phyloP scores from a whole-genome alignment of 1,284 basidiomycete genomes.

The Ceraceosorus bombacis region DNA sequence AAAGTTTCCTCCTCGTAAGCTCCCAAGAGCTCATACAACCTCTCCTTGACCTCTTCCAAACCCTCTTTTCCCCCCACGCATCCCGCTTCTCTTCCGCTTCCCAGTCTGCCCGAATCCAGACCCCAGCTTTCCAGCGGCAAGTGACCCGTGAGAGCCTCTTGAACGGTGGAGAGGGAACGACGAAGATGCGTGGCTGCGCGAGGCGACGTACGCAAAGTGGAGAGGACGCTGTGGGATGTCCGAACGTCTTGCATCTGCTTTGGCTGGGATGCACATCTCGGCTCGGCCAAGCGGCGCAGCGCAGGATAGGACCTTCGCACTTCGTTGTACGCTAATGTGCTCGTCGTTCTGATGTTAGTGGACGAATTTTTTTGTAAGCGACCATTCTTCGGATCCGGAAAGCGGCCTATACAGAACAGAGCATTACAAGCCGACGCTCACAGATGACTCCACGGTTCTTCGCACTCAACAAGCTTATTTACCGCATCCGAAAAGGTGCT shows the following conservation, averaged over 20 bases:
- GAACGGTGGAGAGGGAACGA: slow-evolving; percentile 1
- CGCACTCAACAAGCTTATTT: too few species aligned
- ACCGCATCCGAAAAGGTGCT: too few species aligned
- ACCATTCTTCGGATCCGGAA: too few species aligned
- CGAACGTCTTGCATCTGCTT: slow-evolving; percentile 2
- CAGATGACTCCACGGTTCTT: too few species aligned
- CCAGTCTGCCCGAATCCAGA: slow-evolving; percentile 27
- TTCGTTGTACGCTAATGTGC: neutral
- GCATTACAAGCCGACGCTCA: too few species aligned
- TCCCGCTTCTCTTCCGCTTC: slow-evolving; percentile 18
- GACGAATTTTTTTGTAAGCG: too few species aligned
- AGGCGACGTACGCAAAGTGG: slow-evolving; percentile 4
- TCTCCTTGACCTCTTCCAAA: slow-evolving; percentile 35
- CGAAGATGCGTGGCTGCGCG: neutral
- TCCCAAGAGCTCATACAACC: slow-evolving; percentile 32
- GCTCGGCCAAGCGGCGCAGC: neutral
- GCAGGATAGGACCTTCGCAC: neutral
- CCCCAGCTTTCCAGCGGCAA: slow-evolving; percentile 15
- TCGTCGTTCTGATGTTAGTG: too few species aligned
- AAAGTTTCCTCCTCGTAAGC: slow-evolving; percentile 23
- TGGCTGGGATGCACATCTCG: neutral
- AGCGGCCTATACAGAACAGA: too few species aligned
- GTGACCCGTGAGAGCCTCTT: slow-evolving; percentile 18
- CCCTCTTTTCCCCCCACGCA: slow-evolving; percentile 27
- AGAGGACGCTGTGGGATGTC: slow-evolving; percentile 1